Conservation (phyloP, 768 basidiomycete genomes). For the Clitopilus hobsonii region DNA sequence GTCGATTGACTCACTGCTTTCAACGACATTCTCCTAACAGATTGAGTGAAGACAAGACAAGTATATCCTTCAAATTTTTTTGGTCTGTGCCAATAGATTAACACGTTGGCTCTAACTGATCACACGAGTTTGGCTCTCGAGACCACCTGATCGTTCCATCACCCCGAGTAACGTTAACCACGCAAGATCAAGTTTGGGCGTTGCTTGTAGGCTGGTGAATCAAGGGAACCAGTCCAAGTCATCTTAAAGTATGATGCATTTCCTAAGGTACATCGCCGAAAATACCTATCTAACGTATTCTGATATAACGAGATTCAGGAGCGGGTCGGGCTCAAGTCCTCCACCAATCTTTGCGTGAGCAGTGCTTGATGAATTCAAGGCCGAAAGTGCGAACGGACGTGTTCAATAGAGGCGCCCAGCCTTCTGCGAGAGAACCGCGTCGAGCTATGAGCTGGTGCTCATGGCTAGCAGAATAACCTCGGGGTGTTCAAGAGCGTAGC, state of each 20-base stretch:
- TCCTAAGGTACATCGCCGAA: not conserved
- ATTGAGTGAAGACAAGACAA: not conserved
- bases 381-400: no score
- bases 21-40: constrained; percentile 48
- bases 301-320: not conserved
- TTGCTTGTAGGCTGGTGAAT: no score
- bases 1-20: constrained; percentile 57
- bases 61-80: not conserved
- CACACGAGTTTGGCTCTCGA: not conserved
- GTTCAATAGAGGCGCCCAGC: no score
- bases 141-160: not conserved
- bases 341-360: no score
- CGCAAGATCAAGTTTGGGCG: not conserved
- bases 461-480: no score
- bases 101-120: not conserved
- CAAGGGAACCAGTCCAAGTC: no score
- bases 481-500: no score
- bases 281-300: not conserved
- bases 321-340: no score
- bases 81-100: not conserved
- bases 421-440: no score
- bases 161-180: not conserved
- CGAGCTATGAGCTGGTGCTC: no score
- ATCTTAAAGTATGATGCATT: no score
- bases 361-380: no score